Base-by-base conservation (phyloP, 768 basidiomycete genomes). In the Trametes cubensis region DNA sequence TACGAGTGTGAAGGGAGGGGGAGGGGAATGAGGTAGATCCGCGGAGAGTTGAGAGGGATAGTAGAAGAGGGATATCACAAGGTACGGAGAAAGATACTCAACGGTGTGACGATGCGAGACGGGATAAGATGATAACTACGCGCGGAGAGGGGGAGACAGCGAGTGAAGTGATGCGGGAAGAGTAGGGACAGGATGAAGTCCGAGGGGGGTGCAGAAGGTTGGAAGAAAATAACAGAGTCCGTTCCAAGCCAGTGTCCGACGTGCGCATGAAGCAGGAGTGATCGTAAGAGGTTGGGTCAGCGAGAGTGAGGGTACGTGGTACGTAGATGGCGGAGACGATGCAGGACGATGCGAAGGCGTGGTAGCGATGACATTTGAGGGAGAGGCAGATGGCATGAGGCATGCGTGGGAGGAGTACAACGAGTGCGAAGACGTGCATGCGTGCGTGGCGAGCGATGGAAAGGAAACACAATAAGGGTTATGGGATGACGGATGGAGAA, bases 221-320 rank as follows among this genome's bases (percentile, higher is more conserved):
- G 49, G 42, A 17, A 52, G 26, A 23, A 18, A 56, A 42, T n/a
- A 44, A 39, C 15, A 25, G 34, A 57, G 61, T 62, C 55, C 61
- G 55, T 62, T 62, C 61, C 55, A n/a, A 47, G 56, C 56, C 61
- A 58, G 45, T 34, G 60, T 61, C 52, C 60, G 60, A 61, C 53
- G 53, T 55, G 60, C 52, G 60, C 52, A 34, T 60, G 60, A 48
- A 42, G 60, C 60, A 48, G 44, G 53, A 55, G 46, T 39, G 60
- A 54, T 54, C 52, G 60, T 54, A 47, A 47, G 51, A n/a, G 51
- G 44, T 51, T 30, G 59, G 26, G 21, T 53, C 30, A 45, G 26
- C 28, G 58, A 30, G 40, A 23, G 58, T 51, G 49, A 13, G 46
- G 39, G 44, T 15, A 30, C 11, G 25, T 26, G 34, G 38, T 34